A percentile compares a stretch with the other conserved stretches of the same genome.
Conservation (phyloP, 2,329 filamentous ascomycete species). For the Sarocladium kiliense region DNA sequence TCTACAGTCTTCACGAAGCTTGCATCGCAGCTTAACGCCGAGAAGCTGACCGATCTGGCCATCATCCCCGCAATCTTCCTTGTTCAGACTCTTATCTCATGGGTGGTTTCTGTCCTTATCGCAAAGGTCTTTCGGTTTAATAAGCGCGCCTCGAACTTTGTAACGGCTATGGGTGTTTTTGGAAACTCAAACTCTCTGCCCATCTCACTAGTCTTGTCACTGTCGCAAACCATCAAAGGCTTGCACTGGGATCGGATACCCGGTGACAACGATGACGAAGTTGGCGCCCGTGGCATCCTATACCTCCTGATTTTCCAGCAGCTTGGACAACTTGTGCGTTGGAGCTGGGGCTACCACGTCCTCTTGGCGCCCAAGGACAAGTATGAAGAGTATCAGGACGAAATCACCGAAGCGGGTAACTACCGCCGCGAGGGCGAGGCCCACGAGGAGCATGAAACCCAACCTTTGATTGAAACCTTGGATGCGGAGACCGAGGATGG, state of each 20-base stretch:
- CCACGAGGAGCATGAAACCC: slow-evolving; percentile 36
- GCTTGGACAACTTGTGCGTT: slow-evolving; percentile 87
- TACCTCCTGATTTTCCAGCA: slow-evolving; percentile 98
- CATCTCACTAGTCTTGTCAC: slow-evolving; percentile 89
- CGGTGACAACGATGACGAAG: slow-evolving; percentile 91
- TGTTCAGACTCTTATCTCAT: slow-evolving; percentile 83
- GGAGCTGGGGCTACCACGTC: slow-evolving; percentile 98
- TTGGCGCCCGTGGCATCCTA: slow-evolving; percentile 86
- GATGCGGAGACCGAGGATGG: slow-evolving; percentile 31
- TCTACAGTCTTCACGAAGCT: slow-evolving; percentile 86
- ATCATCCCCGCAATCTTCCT: slow-evolving; percentile 91
- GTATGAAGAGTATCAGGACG: slow-evolving; percentile 59
- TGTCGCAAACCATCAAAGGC: slow-evolving; percentile 86
- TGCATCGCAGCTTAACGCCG: slow-evolving; percentile 85
- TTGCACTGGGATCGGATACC: slow-evolving; percentile 91
- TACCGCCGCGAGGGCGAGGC: slow-evolving; percentile 32
- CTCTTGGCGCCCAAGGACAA: slow-evolving; percentile 79
- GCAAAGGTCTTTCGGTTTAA: slow-evolving; percentile 74
- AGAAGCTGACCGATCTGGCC: slow-evolving; percentile 83
- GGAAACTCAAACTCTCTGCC: slow-evolving; percentile 97
- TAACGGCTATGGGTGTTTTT: slow-evolving; percentile 95
- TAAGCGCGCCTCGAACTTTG: slow-evolving; percentile 85
- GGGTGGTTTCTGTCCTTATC: slow-evolving; percentile 65
- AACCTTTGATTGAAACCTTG: slow-evolving; percentile 35
- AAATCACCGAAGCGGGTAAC: slow-evolving; percentile 48